These are phyloP conservation scores for Eucalyptus lansdowneana DNA, from an alignment of 345 rosid genomes.

Conservation along the genomic window DNA sequence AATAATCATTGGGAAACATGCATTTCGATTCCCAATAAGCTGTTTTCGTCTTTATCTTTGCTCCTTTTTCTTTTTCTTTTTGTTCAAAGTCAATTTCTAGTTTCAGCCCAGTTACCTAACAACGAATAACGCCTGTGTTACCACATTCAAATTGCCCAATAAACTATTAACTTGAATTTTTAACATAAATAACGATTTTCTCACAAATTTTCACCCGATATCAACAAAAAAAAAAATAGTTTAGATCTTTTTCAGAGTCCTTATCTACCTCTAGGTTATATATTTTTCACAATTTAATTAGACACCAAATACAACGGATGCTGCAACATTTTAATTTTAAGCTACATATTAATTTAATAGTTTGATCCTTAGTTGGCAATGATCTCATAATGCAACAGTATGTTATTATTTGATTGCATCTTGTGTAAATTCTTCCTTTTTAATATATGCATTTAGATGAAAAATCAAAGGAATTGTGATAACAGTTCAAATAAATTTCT, in stretches of 20 bases:
- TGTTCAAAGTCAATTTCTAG: background rate
- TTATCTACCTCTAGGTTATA: background rate
- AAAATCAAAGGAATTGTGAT: background rate
- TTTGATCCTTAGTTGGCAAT: rapidly evolving
- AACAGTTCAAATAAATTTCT: rapidly evolving
- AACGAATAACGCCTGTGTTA: background rate
- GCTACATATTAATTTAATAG: rapidly evolving
- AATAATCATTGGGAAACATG: background rate
- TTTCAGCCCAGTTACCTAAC: background rate
- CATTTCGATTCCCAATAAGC: background rate
- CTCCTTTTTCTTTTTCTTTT: rapidly evolving
- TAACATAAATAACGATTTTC: background rate
- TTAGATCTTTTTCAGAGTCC: background rate
- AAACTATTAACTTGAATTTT: background rate
- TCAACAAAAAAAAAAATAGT: background rate
- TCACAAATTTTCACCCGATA: rapidly evolving
- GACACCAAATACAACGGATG: rapidly evolving
- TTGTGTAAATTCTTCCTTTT: rapidly evolving
- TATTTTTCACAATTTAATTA: background rate
- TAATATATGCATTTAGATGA: background rate
- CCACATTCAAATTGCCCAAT: background rate
- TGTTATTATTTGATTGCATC: background rate
- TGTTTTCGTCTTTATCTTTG: background rate
- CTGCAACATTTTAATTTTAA: rapidly evolving
- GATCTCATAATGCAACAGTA: rapidly evolving